phyloP scores from a whole-genome alignment of 768 basidiomycete species.

The Auricularia auricula-judae region DNA sequence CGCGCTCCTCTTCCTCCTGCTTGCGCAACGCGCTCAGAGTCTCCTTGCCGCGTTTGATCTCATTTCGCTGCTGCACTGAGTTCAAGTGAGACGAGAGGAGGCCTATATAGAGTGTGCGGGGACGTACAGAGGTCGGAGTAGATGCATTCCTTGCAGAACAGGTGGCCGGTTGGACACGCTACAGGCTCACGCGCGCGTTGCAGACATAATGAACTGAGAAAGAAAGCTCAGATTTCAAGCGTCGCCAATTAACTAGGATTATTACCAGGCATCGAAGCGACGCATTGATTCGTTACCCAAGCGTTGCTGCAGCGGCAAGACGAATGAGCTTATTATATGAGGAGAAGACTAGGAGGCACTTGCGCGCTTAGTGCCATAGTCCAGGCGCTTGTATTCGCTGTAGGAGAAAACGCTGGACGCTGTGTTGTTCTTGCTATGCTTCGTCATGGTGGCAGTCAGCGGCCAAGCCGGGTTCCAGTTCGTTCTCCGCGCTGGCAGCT shows the following conservation, averaged over 20 bases:
- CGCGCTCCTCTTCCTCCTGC: constrained; percentile 73
- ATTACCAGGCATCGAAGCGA: constrained; percentile 69
- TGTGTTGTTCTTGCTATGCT: constrained; percentile 85
- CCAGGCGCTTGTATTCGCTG: constrained; percentile 75
- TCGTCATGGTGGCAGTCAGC: constrained; percentile 44
- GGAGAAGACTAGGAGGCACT: constrained; percentile 11
- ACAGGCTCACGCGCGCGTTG: constrained; percentile 75
- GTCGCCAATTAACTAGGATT: neutral
- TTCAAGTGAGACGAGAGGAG: constrained; percentile 8
- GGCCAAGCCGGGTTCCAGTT: too few relatives aligned
- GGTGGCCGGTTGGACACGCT: constrained; percentile 73
- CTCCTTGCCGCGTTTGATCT: constrained; percentile 84
- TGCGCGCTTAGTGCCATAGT: constrained; percentile 75
- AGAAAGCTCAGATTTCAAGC: neutral
- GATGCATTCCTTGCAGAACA: constrained; percentile 95
- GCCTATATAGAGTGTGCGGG: neutral
- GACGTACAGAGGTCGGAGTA: constrained; percentile 70
- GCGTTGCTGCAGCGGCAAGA: constrained; percentile 40
- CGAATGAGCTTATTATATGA: constrained; percentile 1
- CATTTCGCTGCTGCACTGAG: constrained; percentile 78
- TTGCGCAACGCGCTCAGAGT: constrained; percentile 61
- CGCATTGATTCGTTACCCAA: constrained; percentile 90
- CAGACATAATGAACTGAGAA: constrained; percentile 53
- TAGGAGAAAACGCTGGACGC: constrained; percentile 85
- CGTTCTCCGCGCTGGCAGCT: too few relatives aligned